These are phyloP conservation scores for Chytriomyces sp. DNA, from an alignment of 192 early-diverging fungal species.

Conservation along the genomic window DNA sequence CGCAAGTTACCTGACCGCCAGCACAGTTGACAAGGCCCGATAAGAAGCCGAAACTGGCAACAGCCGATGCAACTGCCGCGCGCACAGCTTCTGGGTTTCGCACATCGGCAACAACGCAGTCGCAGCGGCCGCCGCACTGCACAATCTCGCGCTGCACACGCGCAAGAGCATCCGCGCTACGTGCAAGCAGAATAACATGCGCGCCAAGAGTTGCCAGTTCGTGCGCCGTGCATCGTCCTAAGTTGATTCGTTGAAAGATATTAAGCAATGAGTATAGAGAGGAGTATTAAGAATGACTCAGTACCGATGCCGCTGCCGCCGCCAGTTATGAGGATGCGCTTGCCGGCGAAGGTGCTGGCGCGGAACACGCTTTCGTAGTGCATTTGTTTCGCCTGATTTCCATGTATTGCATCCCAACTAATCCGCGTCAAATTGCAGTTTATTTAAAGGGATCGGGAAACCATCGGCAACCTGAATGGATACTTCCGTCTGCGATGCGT, in stretches of 20 bases:
- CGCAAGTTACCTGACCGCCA: constrained; percentile 25
- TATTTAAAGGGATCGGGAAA: too few species aligned
- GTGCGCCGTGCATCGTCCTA: constrained; percentile 44
- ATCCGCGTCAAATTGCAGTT: too few species aligned
- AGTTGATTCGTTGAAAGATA: not conserved
- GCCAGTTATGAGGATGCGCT: constrained; percentile 57
- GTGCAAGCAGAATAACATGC: constrained; percentile 55
- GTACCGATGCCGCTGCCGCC: constrained; percentile 50
- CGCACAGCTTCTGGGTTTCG: not conserved
- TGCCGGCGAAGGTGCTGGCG: constrained; percentile 33
- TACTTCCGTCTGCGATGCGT: too few species aligned
- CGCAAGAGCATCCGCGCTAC: constrained; percentile 44
- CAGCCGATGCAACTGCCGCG: not conserved
- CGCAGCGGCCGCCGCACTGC: constrained; percentile 3
- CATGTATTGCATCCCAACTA: too few species aligned
- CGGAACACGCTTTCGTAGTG: not conserved
- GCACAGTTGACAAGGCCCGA: constrained; percentile 41
- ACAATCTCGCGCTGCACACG: constrained; percentile 4
- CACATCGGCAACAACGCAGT: constrained; percentile 12
- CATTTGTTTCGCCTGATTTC: too few species aligned
- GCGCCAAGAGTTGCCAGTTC: constrained; percentile 58
- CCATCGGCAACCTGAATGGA: too few species aligned
- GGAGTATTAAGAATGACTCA: not conserved
- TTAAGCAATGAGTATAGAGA: not conserved
- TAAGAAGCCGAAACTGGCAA: constrained; percentile 20